Percentiles rank a stretch among this genome's conserved stretches.
Conservation (phyloP, 345 rosid genomes). For the Pugionium dolabratum region DNA sequence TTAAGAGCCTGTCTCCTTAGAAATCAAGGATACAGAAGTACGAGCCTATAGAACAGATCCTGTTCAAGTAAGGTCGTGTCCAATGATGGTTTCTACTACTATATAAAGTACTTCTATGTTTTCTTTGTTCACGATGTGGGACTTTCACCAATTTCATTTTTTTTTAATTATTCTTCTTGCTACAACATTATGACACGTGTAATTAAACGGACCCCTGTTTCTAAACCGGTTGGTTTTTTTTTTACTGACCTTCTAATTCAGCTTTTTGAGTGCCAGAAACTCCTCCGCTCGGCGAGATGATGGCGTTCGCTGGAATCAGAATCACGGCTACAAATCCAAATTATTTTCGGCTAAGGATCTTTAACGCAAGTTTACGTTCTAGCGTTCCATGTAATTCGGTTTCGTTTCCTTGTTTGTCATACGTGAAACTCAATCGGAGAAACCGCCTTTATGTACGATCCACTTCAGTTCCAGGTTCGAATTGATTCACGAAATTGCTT, state of each 20-base stretch:
- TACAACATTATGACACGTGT: constrained; percentile 1
- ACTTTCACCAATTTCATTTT: neutral
- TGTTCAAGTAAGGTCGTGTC: constrained; percentile 43
- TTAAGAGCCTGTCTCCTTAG: constrained; percentile 30
- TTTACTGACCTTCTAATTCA: neutral
- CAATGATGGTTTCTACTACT: fast-evolving
- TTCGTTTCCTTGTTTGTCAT: constrained; percentile 46
- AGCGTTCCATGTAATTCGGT: constrained; percentile 35
- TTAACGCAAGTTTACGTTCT: constrained; percentile 18
- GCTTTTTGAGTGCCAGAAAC: neutral
- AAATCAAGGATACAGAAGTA: constrained; percentile 25
- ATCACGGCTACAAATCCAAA: constrained; percentile 33
- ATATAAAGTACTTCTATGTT: neutral
- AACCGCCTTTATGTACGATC: constrained; percentile 56
- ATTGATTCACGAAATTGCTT: constrained; percentile 10
- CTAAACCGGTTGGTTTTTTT: too few species aligned
- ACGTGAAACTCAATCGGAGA: constrained; percentile 45
- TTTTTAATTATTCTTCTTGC: neutral
- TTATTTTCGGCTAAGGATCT: constrained; percentile 38
- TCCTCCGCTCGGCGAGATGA: constrained; percentile 25
- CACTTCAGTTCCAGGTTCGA: constrained; percentile 54
- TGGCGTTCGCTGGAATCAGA: constrained; percentile 54
- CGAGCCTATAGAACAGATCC: constrained; percentile 31
- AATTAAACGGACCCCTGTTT: too few species aligned
- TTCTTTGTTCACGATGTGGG: constrained; percentile 22